Evolutionary conservation across 192 early-diverging fungal genomes (phyloP).

Genomic region (Podila epigama): DNA sequence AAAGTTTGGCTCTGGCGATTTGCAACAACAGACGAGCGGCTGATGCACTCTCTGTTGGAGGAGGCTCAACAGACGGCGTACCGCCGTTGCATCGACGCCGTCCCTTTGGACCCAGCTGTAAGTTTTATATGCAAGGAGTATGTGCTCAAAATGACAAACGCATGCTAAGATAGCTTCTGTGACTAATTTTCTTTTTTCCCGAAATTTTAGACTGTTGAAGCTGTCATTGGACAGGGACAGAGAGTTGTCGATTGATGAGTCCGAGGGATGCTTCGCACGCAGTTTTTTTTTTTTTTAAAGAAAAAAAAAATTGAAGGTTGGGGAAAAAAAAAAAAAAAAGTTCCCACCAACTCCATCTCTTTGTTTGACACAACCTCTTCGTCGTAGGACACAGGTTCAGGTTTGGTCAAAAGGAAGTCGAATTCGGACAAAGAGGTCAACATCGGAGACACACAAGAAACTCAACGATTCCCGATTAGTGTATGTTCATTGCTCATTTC

Average conservation of each 20-base stretch:
- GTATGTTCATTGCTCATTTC: no score
- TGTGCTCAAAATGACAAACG: background rate
- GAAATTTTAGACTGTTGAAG: background rate
- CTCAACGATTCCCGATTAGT: no score
- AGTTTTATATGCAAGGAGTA: conserved; percentile 3
- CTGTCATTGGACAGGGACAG: background rate
- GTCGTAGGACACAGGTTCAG: no score
- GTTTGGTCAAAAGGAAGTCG: no score
- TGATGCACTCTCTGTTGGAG: conserved; percentile 55
- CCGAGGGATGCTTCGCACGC: no score
- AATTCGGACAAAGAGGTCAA: no score
- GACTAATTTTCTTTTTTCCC: background rate
- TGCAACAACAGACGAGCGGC: conserved; percentile 52
- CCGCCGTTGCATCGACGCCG: conserved; percentile 57
- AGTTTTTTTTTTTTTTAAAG: no score
- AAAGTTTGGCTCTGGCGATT: conserved; percentile 56
- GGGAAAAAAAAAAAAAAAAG: no score
- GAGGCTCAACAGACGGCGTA: conserved; percentile 59
- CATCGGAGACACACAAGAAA: no score
- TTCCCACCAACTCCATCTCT: no score
- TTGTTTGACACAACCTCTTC: no score
- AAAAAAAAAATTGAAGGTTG: background rate
- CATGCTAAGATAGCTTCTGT: conserved; percentile 1
- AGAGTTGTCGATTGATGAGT: background rate
- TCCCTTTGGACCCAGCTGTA: conserved; percentile 49